Evolutionary conservation across 768 basidiomycete species (phyloP), one percentile per base, ranked within the genome.

Genomic region (Psilocybe subaeruginosa): DNA sequence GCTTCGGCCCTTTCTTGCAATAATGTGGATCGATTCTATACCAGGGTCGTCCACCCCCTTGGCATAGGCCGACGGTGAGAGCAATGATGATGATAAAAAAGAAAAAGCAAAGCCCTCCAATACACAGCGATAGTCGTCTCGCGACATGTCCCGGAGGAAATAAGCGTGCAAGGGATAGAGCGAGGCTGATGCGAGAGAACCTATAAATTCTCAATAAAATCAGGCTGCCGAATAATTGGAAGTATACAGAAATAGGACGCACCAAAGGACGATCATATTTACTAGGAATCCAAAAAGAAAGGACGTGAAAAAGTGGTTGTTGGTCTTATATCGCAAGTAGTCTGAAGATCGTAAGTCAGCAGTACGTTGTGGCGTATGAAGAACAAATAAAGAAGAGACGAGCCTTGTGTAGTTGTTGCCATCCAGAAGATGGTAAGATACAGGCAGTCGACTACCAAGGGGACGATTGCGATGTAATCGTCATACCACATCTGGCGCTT

Each of bases 121-220:
- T 19, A 41, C 11, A 29, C 27, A 59, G 27, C 7, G 50, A 52
- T 31, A 54, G 3, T 9, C 23, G 30, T n/a, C 58, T 16, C 12
- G 50, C 49, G 16, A 45, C 35, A 30, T 59, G 58, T 33, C 58
- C 58, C 14, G 50, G 49, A 53, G 58, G 58, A 33, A 59, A 59
- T 11, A 59, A 45, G 30, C 58, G 49, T 23, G 58, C 58, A 27
- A 59, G 43, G 30, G 58, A 59, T 31, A 59, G 12, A 29, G 50
- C 33, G 7, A 59, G 39, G 39, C 50, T 52, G 17, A 54, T 59
- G 23, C 58, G 58, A 52, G 50, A 52, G 35, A 54, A 59, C 58
- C 58, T 59, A 39, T 23, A 16, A 5, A 31, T 16, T 4, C 50
- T 31, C 23, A 23, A 11, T 35, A 2, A 59, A 9, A 31, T 12